Conservation (phyloP, 2,329 filamentous ascomycete genomes). For the Claviceps maximensis region DNA sequence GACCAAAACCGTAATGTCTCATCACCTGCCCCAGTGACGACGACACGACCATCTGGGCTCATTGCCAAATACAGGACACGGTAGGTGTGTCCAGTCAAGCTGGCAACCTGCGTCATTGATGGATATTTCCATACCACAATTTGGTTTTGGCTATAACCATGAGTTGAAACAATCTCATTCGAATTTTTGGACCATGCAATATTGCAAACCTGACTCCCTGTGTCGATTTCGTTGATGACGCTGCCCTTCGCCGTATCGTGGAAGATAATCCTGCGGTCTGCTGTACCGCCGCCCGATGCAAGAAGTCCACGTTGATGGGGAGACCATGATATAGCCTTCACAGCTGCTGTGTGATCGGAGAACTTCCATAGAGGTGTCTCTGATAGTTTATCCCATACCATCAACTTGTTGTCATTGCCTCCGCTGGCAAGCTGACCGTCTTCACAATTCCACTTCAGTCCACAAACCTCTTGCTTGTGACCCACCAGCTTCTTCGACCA, state of each 20-base stretch:
- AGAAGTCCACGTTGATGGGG: slow-evolving; percentile 88
- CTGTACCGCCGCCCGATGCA: slow-evolving; percentile 92
- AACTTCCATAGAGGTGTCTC: slow-evolving; percentile 89
- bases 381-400: slow-evolving; percentile 96
- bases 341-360: slow-evolving; percentile 85
- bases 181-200: slow-evolving; percentile 95
- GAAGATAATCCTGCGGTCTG: slow-evolving; percentile 92
- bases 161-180: slow-evolving; percentile 92
- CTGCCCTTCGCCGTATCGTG: slow-evolving; percentile 86
- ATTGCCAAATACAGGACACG: slow-evolving; percentile 92
- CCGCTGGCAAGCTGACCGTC: slow-evolving; percentile 90
- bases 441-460: slow-evolving; percentile 92
- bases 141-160: slow-evolving; percentile 96
- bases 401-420: slow-evolving; percentile 96
- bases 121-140: slow-evolving; percentile 99
- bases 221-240: slow-evolving; percentile 79
- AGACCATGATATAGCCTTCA: slow-evolving; percentile 97
- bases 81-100: slow-evolving; percentile 90
- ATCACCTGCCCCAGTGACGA: slow-evolving; percentile 92
- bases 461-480: slow-evolving; percentile 97
- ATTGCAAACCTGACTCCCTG: slow-evolving; percentile 97
- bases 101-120: slow-evolving; percentile 92
- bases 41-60: slow-evolving; percentile 87
- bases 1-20: slow-evolving; percentile 97
- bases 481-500: slow-evolving; percentile 78